These are phyloP conservation scores for Irpex rosettiformis DNA, from an alignment of 1,284 basidiomycete genomes.

Conservation along the genomic window DNA sequence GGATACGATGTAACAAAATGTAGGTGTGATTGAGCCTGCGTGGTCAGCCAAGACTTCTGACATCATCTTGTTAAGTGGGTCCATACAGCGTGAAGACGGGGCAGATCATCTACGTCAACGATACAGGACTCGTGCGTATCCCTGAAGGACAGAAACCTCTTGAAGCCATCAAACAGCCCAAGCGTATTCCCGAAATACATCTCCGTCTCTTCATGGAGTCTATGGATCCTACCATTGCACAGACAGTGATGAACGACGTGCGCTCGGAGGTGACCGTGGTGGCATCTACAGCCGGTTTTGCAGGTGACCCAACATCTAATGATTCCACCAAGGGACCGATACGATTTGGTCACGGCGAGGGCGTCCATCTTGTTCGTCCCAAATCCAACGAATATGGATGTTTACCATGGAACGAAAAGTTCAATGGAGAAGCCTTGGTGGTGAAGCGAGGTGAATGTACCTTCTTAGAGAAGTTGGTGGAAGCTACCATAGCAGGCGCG, in stretches of 20 bases:
- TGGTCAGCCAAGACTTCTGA: not conserved
- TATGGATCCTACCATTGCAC: constrained; percentile 41
- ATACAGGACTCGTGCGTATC: constrained; percentile 51
- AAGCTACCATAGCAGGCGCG: constrained; percentile 64
- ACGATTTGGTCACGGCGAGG: constrained; percentile 46
- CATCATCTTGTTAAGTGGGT: constrained; percentile 53
- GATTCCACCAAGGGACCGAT: constrained; percentile 26
- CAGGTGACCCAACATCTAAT: constrained; percentile 49
- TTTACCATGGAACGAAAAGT: constrained; percentile 42
- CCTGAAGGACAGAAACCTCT: constrained; percentile 26
- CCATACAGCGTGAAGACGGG: constrained; percentile 78
- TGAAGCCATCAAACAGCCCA: constrained; percentile 16
- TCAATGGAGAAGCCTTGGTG: constrained; percentile 50
- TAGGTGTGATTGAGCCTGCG: constrained; percentile 40
- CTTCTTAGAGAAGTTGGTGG: constrained; percentile 75
- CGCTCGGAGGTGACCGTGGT: constrained; percentile 45
- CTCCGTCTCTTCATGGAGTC: constrained; percentile 60
- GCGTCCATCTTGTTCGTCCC: constrained; percentile 51
- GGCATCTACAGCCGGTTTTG: constrained; percentile 71
- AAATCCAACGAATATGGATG: constrained; percentile 57
- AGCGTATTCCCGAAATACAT: constrained; percentile 44
- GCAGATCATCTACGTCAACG: constrained; percentile 79
- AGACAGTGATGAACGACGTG: constrained; percentile 30
- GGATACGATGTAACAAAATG: constrained; percentile 84
- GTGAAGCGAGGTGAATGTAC: constrained; percentile 74